These are phyloP conservation scores for Aspergillus texensis DNA, from an alignment of 2,329 filamentous ascomycete species.

Conservation along the genomic window DNA sequence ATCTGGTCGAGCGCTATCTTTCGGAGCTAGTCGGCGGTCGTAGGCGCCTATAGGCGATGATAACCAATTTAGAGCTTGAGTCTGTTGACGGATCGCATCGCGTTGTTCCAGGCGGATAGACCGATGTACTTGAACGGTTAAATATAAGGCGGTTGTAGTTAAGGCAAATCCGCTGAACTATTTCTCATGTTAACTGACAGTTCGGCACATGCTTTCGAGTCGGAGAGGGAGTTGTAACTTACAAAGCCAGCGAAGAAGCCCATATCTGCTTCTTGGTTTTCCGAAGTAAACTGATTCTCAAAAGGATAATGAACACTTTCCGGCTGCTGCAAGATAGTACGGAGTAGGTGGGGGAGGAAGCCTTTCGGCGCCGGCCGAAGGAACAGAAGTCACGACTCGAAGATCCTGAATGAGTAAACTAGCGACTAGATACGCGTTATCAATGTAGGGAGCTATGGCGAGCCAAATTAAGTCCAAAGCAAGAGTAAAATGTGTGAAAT, in stretches of 20 bases:
- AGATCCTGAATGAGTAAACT: background rate
- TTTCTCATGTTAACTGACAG: conserved; percentile 9
- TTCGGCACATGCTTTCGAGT: background rate
- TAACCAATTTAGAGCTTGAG: conserved; percentile 44
- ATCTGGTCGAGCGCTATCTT: conserved; percentile 3
- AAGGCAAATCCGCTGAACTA: conserved; percentile 76
- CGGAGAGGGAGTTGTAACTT: conserved; percentile 36
- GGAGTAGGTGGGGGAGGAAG: background rate
- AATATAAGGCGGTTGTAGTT: conserved; percentile 72
- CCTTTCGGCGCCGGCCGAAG: background rate
- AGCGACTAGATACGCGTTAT: background rate
- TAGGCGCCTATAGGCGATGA: conserved; percentile 39
- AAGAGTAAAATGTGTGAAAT: background rate
- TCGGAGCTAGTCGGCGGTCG: conserved; percentile 32
- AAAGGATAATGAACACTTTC: background rate
- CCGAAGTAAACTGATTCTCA: background rate
- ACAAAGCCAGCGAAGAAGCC: conserved; percentile 62
- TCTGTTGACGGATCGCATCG: conserved; percentile 48
- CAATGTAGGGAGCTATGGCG: background rate
- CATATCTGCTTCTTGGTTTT: conserved; percentile 14
- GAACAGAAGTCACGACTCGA: background rate
- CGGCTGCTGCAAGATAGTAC: background rate
- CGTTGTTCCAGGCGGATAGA: conserved; percentile 61
- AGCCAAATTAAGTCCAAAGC: background rate
- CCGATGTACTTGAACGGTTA: conserved; percentile 70